Evolutionary conservation across 176 grass and related monocot genomes (phyloP), one percentile per base, ranked within the genome.

Genomic region (Dendrocalamus sinicus): DNA sequence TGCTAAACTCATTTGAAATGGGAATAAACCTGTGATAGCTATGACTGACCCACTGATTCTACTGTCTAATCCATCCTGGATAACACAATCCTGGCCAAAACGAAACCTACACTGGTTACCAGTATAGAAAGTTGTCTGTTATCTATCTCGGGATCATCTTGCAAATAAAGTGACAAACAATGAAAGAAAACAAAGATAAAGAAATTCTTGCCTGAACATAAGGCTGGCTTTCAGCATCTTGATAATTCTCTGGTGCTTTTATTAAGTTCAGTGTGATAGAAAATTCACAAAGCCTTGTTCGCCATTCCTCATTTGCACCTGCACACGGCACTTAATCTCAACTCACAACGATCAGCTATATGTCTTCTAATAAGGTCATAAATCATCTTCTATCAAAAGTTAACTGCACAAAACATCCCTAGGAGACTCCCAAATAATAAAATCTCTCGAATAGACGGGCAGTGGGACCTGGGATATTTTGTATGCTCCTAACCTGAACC

Each of bases 201-300:
- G 45, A 12, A 74, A 32, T 41, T 67, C 72, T 88, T 75, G 78
- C 73, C 72, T 94, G 91, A 76, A 88, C 84, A 85, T 88, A 77
- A 37, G 89, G 87, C 81, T 93, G 79, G 70, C 65, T 86, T 78
- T 91, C 86, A 46, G 80, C 89, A 81, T 91, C 89, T 68, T 84
- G 67, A 87, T 89, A 94, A 77, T 89, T 81, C 68, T 81, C 70
- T 44, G 90, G 85, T 60, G 90, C 62, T 80, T 88, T 88, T 79
- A 85, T 90, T 61, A 90, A 82, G 78, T 78, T 77, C 68, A 89
- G 74, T 68, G 82, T 86, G 54, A 91, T 92, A 40, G 67, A 76
- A 58, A 83, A 89, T 79, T 95, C 89, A 37, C 71, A 71, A 40
- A 90, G 84, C 57, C 78, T 52, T 85, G 83, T 88, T 90, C 80